Evolutionary conservation across 352 stramenopile genomes (phyloP), one percentile per base, ranked within the genome.

Genomic region (Globisporangium nodosum): DNA sequence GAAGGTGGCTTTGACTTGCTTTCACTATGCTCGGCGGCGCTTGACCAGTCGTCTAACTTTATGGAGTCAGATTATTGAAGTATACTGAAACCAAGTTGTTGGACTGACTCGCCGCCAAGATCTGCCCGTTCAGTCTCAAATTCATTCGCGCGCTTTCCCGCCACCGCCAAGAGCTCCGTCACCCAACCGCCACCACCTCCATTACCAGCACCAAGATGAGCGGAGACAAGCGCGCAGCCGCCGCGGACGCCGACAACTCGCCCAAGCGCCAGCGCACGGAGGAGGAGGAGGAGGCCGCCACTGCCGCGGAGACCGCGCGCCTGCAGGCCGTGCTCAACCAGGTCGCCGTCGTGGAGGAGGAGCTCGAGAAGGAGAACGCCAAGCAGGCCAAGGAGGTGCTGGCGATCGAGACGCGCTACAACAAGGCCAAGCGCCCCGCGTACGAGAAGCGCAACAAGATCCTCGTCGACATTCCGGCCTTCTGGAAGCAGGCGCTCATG

Each of bases 191-290:
- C 15, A 1, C 49, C 33, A 12, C 30, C 31, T 6, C n/a, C n/a
- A n/a, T 30, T 15, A 18, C 5, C 49, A 16, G 9, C 35, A 42
- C 12, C 3, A 45, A 11, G 20, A 47, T 49, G 45, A 49, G 45
- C 45, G 45, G 45, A 35, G 31, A 47, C 16, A 39, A 43, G n/a
- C 16, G 15, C 30, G 46, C 2, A 20, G 46, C 2, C 50, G 75
- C 16, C 20, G 89, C 86, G 75, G 78, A 69, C 42, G 71, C 74
- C 47, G 68, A 70, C 51, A 74, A 76, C 55, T 85, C 80, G 49
- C 74, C 83, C 27, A 92, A 92, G 80, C 79, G 80, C 56, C 82
- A 90, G 67, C 76, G 79, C 68, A 89, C 77, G 11, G 75, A 81
- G 51, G 76, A 86, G 6, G 82, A 67, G 60, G 52, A 69, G 61